A percentile compares a stretch with the other conserved stretches of the same genome.
phyloP scores from a whole-genome alignment of 163 green algal species.

The Chlamydomonas reinhardtii region DNA sequence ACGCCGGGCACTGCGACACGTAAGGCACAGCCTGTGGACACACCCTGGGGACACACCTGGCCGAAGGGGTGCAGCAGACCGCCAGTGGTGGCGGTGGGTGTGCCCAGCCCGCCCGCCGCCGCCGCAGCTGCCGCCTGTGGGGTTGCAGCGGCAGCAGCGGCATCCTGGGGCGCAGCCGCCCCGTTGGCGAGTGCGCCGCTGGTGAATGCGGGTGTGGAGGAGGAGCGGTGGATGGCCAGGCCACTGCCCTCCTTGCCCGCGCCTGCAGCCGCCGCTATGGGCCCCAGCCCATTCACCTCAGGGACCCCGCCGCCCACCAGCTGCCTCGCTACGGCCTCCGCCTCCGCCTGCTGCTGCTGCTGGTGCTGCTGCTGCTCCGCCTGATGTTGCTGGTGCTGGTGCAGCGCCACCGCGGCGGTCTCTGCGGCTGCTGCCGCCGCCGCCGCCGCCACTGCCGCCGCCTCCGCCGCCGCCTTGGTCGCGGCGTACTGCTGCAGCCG shows the following conservation, averaged over 20 bases:
- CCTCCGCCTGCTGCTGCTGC: conserved; percentile 1
- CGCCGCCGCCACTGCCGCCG: background rate
- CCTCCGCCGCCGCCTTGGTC: background rate
- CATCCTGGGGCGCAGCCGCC: too few relatives aligned
- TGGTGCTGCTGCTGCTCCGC: background rate
- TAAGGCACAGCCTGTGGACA: too few relatives aligned
- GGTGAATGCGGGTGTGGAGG: background rate
- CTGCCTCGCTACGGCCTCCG: background rate
- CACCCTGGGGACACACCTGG: too few relatives aligned
- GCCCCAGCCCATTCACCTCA: background rate
- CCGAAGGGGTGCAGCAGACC: too few relatives aligned
- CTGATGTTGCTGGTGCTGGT: background rate
- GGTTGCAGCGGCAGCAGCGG: too few relatives aligned
- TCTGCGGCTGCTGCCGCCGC: background rate
- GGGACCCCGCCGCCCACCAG: background rate
- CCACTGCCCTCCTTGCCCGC: too few relatives aligned
- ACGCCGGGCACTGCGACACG: too few relatives aligned
- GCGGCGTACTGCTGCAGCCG: conserved; percentile 22
- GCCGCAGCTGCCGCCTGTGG: too few relatives aligned
- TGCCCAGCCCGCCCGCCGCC: too few relatives aligned
- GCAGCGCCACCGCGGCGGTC: background rate
- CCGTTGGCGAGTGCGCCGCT: too few relatives aligned
- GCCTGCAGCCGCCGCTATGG: background rate
- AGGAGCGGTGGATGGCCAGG: background rate
- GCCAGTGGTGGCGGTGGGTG: too few relatives aligned